phyloP scores from a whole-genome alignment of 1,284 basidiomycete genomes.

The Cerrena zonata region DNA sequence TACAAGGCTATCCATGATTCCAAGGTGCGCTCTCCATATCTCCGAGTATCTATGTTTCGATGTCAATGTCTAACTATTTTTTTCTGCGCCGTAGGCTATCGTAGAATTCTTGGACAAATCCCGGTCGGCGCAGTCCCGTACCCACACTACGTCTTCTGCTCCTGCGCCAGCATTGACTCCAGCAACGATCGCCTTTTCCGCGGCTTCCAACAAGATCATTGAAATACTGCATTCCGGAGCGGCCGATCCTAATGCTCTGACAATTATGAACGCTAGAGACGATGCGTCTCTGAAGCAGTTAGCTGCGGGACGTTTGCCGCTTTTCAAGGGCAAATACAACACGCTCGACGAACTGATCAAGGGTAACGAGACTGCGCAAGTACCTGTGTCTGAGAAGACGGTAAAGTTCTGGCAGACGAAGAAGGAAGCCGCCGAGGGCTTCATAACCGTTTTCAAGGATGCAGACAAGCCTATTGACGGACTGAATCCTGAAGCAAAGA shows the following conservation, averaged over 20 bases:
- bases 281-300: constrained; percentile 38
- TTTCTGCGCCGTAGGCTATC: constrained; percentile 61
- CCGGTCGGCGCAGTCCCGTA: constrained; percentile 59
- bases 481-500: constrained; percentile 27
- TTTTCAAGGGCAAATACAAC: constrained; percentile 44
- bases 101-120: constrained; percentile 80
- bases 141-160: constrained; percentile 59
- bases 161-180: constrained; percentile 77
- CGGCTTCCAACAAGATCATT: constrained; percentile 56
- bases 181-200: constrained; percentile 69
- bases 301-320: constrained; percentile 36
- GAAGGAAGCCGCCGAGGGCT: constrained; percentile 39
- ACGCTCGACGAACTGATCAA: constrained; percentile 51
- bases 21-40: constrained; percentile 40
- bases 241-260: constrained; percentile 48
- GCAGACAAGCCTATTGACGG: constrained; percentile 39
- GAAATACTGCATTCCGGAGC: constrained; percentile 55
- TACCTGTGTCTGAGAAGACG: constrained; percentile 57
- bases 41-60: constrained; percentile 2
- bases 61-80: constrained; percentile 4
- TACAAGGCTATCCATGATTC: constrained; percentile 78
- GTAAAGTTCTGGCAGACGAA: constrained; percentile 53
- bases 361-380: constrained; percentile 40
- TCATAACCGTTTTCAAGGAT: constrained; percentile 41
- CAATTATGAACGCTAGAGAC: constrained; percentile 48